Conservation (phyloP, 306 rosid species). For the Quercus ilex region DNA sequence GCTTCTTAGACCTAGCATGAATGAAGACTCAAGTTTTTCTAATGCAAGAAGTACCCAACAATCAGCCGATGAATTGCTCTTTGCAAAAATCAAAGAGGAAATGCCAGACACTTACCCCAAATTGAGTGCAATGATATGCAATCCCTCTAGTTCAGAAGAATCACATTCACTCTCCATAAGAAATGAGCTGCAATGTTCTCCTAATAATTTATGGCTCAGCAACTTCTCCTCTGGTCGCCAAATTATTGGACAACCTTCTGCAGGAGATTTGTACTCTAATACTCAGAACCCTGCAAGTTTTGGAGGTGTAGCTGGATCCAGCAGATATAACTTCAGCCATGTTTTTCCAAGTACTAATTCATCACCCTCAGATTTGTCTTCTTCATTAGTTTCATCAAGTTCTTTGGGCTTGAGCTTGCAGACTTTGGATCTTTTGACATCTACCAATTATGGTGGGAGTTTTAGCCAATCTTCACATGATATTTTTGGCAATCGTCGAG, state of each 20-base stretch:
- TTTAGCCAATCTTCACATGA: conserved; percentile 13
- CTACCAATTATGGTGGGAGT: conserved; percentile 11
- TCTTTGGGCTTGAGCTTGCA: conserved; percentile 37
- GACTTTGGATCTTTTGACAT: conserved; percentile 28
- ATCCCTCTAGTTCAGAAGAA: background rate
- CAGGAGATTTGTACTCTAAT: conserved; percentile 1
- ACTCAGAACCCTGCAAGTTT: conserved; percentile 11
- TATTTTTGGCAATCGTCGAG: conserved; percentile 17
- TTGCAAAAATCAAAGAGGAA: conserved; percentile 19
- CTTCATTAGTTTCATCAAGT: conserved; percentile 37
- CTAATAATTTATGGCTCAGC: background rate
- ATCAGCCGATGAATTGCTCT: conserved; percentile 3
- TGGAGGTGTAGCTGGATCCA: conserved; percentile 25
- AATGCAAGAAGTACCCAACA: conserved; percentile 12
- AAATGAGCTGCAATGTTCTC: conserved; percentile 8
- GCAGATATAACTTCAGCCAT: conserved; percentile 14
- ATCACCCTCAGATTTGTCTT: conserved; percentile 17
- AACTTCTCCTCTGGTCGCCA: conserved; percentile 10
- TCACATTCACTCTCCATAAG: background rate
- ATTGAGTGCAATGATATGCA: conserved; percentile 4
- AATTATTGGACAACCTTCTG: conserved; percentile 10
- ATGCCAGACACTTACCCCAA: conserved; percentile 17
- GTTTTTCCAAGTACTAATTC: conserved; percentile 14
- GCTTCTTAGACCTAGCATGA: conserved; percentile 9
- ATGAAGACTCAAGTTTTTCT: conserved; percentile 11